Conservation (phyloP, 306 rosid genomes). For the Pachyrhizus erosus region DNA sequence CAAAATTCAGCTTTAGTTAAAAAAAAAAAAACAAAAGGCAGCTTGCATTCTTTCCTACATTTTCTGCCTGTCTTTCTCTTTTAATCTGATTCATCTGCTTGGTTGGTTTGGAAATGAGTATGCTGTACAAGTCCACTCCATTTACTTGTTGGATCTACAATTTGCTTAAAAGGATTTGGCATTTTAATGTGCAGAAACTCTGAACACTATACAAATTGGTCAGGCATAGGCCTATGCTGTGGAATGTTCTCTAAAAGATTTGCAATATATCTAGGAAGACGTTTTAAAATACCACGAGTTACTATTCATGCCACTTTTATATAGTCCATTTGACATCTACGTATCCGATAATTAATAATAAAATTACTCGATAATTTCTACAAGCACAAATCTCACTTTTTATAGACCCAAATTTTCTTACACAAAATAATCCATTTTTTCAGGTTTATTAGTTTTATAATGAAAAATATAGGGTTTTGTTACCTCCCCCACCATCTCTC, state of each 20-base stretch:
- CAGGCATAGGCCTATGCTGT: slow-evolving; percentile 44
- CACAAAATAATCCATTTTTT: too few relatives aligned
- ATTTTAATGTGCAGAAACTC: slow-evolving; percentile 21
- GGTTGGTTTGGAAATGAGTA: slow-evolving; percentile 39
- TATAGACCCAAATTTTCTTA: too few relatives aligned
- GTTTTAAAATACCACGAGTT: too few relatives aligned
- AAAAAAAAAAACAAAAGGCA: neutral
- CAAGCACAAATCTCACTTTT: too few relatives aligned
- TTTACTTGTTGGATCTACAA: slow-evolving; percentile 33
- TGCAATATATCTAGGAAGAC: too few relatives aligned
- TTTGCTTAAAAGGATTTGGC: slow-evolving; percentile 36
- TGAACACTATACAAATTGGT: slow-evolving; percentile 30
- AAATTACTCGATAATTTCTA: too few relatives aligned
- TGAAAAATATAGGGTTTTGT: too few relatives aligned
- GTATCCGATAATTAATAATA: too few relatives aligned
- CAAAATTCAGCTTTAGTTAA: neutral
- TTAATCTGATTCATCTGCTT: slow-evolving; percentile 25
- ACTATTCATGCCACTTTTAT: too few relatives aligned
- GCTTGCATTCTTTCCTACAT: slow-evolving; percentile 10
- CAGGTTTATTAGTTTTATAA: too few relatives aligned
- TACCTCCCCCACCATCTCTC: too few relatives aligned
- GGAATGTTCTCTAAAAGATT: slow-evolving; percentile 21
- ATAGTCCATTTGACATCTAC: too few relatives aligned
- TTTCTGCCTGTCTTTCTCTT: neutral
- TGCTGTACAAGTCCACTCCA: slow-evolving; percentile 20